phyloP scores from a whole-genome alignment of 163 green algal species.

The Coccomyxa subellipsoidea region DNA sequence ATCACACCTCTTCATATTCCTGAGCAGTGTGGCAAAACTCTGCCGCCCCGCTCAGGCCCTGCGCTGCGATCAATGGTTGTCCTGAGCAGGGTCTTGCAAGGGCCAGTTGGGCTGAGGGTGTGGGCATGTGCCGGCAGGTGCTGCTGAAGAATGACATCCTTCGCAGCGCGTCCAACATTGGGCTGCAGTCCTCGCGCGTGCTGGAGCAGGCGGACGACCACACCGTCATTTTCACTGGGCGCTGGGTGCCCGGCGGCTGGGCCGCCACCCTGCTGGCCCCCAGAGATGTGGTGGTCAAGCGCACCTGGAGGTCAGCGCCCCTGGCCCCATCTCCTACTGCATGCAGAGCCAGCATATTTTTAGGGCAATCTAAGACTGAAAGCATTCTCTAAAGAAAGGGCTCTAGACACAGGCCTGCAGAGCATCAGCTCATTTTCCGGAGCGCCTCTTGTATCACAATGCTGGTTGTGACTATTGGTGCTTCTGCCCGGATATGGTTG shows the following conservation, averaged over 20 bases:
- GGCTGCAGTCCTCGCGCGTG: background rate
- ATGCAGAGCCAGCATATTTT: too few species aligned
- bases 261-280: background rate
- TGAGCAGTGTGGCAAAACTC: background rate
- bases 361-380: too few species aligned
- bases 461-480: too few species aligned
- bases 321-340: background rate
- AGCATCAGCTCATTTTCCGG: too few species aligned
- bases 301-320: slow-evolving; percentile 13
- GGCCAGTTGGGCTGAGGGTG: too few species aligned
- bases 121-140: slow-evolving; percentile 4
- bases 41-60: too few species aligned
- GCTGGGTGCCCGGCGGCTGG: slow-evolving; percentile 8
- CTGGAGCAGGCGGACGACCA: background rate
- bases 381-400: too few species aligned
- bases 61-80: too few species aligned
- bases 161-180: background rate
- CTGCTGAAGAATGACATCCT: background rate
- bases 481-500: too few species aligned
- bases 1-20: background rate
- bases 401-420: too few species aligned
- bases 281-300: background rate
- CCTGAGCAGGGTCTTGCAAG: too few species aligned
- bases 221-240: background rate
- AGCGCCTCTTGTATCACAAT: too few species aligned